Conservation (phyloP, 192 early-diverging fungal species). For the Coemansia sp. region DNA sequence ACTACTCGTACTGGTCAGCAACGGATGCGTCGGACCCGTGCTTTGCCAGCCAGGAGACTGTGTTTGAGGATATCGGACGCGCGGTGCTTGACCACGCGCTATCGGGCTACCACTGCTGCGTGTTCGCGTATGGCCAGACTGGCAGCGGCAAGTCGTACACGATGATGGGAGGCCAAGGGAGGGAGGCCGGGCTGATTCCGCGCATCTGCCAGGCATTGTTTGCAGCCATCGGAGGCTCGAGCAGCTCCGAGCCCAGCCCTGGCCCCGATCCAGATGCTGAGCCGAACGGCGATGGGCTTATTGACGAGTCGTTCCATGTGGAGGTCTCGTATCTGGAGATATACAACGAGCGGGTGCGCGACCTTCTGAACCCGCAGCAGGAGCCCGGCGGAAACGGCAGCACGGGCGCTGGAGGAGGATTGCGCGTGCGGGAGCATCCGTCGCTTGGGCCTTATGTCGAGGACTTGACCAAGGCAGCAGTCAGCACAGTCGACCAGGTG, state of each 20-base stretch:
- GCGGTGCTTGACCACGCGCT: constrained; percentile 85
- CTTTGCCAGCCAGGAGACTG: constrained; percentile 71
- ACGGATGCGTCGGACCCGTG: constrained; percentile 58
- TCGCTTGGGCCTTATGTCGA: constrained; percentile 86
- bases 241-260: constrained; percentile 31
- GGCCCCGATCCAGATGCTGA: background rate
- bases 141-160: constrained; percentile 63
- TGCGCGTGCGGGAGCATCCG: constrained; percentile 83
- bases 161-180: constrained; percentile 60
- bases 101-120: constrained; percentile 88
- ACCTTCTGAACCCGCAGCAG: constrained; percentile 72
- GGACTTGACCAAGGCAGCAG: constrained; percentile 83
- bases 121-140: constrained; percentile 80
- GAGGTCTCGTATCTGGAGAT: constrained; percentile 92
- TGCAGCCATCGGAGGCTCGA: constrained; percentile 39
- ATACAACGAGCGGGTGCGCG: constrained; percentile 82
- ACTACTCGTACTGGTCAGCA: constrained; percentile 88
- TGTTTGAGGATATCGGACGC: constrained; percentile 76
- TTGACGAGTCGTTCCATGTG: constrained; percentile 57
- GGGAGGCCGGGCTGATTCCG: constrained; percentile 85
- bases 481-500: constrained; percentile 70
- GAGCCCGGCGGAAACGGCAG: constrained; percentile 47
- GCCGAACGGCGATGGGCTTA: constrained; percentile 18
- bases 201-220: constrained; percentile 82
- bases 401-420: constrained; percentile 39